Base-by-base conservation (phyloP, 257 asterid genomes). In the Solanum chiquidenum region DNA sequence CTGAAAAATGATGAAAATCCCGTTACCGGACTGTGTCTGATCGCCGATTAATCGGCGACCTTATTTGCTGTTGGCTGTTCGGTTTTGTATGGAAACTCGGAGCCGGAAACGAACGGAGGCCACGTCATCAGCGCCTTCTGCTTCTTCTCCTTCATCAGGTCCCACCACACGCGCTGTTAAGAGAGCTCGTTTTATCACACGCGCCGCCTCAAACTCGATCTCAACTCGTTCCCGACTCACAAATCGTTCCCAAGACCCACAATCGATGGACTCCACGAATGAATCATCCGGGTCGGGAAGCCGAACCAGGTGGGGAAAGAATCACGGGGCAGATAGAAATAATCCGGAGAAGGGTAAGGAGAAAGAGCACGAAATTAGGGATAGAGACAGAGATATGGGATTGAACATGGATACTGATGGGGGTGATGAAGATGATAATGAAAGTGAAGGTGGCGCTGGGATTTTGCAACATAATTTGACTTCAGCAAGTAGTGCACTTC, bases 91-190 rank as follows among this genome's bases (percentile, higher is more conserved):
- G 99, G 99, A 97, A 96, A 95, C 99, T 92, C 98, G 99, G 88
- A 94, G 98, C 95, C 98, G 98, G 91, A 97, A 97, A 98, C 98
- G 98, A 94, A 98, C 96, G 97, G 99, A 95, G 99, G 98, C 99
- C 94, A 95, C 98, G 92, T 94, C 97, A 92, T 94, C 99, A 92
- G 92, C 98, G 93, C 94, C 97, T 91, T 91, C 96, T 92, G 88
- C 94, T 21, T 88, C 49, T 73, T 35, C 44, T 12, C 33, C 89
- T 6, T 90, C 23, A 13, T 84, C 86, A 35, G 34, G 77, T 84
- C 77, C 77, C 73, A 62, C 27, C 75, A 35, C 87, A 38, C 77
- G 87, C 33, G 87, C 77, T 7, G 5, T 40, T 23, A 84, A 84
- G 37, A 49, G 64, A 64, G 79, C 79, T 64, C 79, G 76, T 66